Evolutionary conservation across 805 yeast genomes (phyloP).

Genomic region (Metahyphopichia silvanorum): DNA sequence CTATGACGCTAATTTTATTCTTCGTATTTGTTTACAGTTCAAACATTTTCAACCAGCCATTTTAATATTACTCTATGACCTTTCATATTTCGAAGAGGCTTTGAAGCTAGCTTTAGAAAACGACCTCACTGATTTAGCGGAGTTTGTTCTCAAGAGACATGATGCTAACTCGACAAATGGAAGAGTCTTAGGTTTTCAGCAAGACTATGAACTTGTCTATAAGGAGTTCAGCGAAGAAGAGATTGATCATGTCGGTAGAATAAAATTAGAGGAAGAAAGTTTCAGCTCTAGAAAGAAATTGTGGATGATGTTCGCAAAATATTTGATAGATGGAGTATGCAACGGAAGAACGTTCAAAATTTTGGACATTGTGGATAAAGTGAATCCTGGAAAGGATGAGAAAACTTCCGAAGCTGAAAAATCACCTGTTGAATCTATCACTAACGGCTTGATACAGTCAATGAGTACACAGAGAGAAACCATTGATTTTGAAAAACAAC

Average conservation of each 20-base stretch:
- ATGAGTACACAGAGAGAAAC: conserved; percentile 4
- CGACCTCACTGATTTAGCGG: conserved; percentile 54
- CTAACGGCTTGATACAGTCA: conserved; percentile 7
- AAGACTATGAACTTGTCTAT: conserved; percentile 46
- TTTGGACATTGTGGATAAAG: conserved; percentile 9
- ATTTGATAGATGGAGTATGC: conserved; percentile 37
- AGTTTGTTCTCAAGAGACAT: conserved; percentile 30
- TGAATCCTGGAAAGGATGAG: neutral
- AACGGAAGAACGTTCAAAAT: conserved; percentile 15
- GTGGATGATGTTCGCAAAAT: conserved; percentile 66
- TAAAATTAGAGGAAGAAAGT: conserved; percentile 31
- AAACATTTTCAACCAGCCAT: conserved; percentile 65
- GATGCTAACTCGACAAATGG: conserved; percentile 16
- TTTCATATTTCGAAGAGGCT: conserved; percentile 77
- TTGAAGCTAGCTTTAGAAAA: conserved; percentile 66
- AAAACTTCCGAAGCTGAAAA: neutral
- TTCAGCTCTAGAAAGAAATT: conserved; percentile 56
- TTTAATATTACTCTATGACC: conserved; percentile 59
- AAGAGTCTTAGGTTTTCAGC: neutral
- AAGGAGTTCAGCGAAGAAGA: conserved; percentile 48
- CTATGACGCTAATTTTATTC: conserved; percentile 70
- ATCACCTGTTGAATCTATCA: conserved; percentile 9
- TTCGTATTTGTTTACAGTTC: conserved; percentile 67
- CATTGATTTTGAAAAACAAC: conserved; percentile 8
- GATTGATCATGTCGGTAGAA: conserved; percentile 25